Percentiles rank a stretch among this genome's conserved stretches.
These are phyloP conservation scores for Penicillium salamii DNA, from an alignment of 495 filamentous ascomycete genomes.

Conservation along the genomic window DNA sequence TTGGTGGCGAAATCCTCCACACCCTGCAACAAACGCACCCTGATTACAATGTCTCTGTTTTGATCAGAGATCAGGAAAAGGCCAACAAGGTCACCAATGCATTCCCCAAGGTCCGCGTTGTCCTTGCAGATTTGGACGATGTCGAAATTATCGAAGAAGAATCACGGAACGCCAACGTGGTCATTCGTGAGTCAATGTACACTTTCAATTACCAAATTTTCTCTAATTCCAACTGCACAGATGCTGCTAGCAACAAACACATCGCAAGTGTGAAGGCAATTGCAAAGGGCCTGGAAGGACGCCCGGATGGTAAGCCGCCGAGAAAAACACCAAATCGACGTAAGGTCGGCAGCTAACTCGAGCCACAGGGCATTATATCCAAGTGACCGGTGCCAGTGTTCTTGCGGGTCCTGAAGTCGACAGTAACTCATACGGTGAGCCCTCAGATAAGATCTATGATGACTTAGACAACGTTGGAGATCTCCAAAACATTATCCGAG, in stretches of 20 bases:
- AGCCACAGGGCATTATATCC: conserved; percentile 1
- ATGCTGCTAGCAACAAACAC: conserved; percentile 6
- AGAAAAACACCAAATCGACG: neutral
- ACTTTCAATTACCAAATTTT: neutral
- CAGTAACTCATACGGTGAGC: conserved; percentile 2
- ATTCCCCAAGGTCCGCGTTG: conserved; percentile 38
- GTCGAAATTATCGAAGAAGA: conserved; percentile 33
- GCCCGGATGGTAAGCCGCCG: conserved; percentile 1
- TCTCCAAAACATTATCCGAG: neutral
- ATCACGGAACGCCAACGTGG: conserved; percentile 44
- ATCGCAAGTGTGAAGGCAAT: conserved; percentile 5
- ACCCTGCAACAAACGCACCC: conserved; percentile 52
- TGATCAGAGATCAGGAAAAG: conserved; percentile 37
- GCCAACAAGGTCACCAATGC: conserved; percentile 55
- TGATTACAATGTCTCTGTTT: conserved; percentile 54
- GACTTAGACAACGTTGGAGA: conserved; percentile 1
- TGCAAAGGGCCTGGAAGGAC: conserved; percentile 1
- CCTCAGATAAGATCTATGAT: conserved; percentile 2
- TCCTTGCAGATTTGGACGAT: conserved; percentile 45
- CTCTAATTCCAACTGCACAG: neutral
- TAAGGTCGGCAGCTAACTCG: no score
- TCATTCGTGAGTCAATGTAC: conserved; percentile 25
- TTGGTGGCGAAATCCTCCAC: conserved; percentile 63
- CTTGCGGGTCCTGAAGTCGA: conserved; percentile 2
- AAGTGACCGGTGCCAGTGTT: conserved; percentile 4